Conservation (phyloP, 192 early-diverging fungal genomes). For the Paraglomus brasilianum region DNA sequence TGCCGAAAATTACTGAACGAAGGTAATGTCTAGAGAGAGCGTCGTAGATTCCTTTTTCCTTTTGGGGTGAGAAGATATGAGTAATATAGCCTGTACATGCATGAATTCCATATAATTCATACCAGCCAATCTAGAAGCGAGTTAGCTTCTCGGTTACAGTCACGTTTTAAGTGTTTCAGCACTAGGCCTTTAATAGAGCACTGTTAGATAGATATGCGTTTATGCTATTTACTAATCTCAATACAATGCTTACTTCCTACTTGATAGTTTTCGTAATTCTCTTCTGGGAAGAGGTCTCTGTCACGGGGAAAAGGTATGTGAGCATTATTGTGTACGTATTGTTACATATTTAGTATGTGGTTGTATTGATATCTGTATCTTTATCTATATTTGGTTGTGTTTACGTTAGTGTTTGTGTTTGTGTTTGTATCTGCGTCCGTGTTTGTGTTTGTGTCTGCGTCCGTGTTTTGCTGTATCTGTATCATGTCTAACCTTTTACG, state of each 20-base stretch:
- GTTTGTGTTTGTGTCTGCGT: too few relatives aligned
- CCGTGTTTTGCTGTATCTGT: too few relatives aligned
- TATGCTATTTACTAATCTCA: too few relatives aligned
- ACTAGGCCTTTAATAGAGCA: conserved; percentile 1
- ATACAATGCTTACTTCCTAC: conserved; percentile 1
- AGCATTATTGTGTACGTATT: not conserved
- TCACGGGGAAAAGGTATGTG: not conserved
- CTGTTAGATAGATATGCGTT: too few relatives aligned
- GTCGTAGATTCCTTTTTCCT: conserved; percentile 48
- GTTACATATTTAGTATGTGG: too few relatives aligned
- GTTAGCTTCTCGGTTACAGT: conserved; percentile 19
- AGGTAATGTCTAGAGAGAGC: conserved; percentile 48
- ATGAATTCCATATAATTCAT: too few relatives aligned
- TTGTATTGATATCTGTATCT: too few relatives aligned
- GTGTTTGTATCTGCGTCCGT: too few relatives aligned
- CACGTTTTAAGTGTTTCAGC: conserved; percentile 13
- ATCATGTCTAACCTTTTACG: too few relatives aligned
- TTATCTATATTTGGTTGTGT: too few relatives aligned
- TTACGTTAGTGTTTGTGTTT: too few relatives aligned
- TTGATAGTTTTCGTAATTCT: conserved; percentile 11
- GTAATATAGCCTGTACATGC: conserved; percentile 42
- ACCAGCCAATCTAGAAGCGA: conserved; percentile 23
- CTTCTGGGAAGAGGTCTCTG: conserved; percentile 8
- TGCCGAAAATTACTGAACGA: conserved; percentile 51
- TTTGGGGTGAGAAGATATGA: conserved; percentile 31